These are phyloP conservation scores for Botrytis medusae DNA, from an alignment of 2,329 filamentous ascomycete species.

Conservation along the genomic window DNA sequence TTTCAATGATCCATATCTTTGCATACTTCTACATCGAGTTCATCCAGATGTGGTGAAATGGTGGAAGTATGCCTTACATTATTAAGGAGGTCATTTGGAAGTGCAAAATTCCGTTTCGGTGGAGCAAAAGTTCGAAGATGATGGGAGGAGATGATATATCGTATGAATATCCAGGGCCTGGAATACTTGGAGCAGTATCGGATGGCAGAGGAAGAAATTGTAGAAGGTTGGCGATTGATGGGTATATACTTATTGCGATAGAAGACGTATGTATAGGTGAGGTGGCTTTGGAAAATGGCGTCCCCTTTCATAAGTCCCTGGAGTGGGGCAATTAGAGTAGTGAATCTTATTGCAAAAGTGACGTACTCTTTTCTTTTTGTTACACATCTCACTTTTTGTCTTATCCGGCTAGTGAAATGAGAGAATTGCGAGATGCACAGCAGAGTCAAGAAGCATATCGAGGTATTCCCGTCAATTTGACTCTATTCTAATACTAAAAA, in stretches of 20 bases:
- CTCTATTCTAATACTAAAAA: fast-evolving
- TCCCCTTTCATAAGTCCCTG: no score
- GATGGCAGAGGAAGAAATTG: no score
- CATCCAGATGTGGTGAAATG: background rate
- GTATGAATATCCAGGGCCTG: background rate
- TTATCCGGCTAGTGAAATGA: background rate
- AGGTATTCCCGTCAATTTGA: background rate
- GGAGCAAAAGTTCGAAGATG: background rate
- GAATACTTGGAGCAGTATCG: background rate
- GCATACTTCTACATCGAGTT: background rate
- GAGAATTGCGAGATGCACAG: background rate
- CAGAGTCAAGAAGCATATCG: background rate
- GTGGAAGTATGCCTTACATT: background rate
- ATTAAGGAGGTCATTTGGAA: background rate
- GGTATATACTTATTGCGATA: background rate
- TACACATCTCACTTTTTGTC: background rate
- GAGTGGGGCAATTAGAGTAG: background rate
- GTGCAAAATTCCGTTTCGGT: background rate
- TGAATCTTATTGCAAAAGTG: background rate
- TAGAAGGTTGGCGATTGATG: background rate
- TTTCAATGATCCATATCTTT: background rate
- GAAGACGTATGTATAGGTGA: background rate
- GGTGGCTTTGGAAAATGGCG: no score
- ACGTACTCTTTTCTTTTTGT: no score
- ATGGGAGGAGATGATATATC: background rate